These are phyloP conservation scores for Fusarium sp. DNA, from an alignment of 2,329 filamentous ascomycete species.

Conservation along the genomic window DNA sequence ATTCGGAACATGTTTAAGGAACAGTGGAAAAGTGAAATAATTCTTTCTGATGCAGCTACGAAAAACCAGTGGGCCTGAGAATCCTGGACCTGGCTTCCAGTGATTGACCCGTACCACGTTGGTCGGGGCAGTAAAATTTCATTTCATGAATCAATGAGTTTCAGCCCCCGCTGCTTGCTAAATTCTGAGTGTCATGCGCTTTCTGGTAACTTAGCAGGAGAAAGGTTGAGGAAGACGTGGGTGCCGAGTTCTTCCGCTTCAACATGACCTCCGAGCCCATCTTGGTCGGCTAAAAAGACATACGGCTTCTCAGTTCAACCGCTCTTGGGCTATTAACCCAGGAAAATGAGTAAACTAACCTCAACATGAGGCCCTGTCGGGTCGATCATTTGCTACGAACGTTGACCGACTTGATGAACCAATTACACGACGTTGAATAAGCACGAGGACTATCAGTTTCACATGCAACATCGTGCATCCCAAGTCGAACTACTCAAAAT, in stretches of 20 bases:
- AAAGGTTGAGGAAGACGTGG: neutral
- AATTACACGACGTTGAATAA: neutral
- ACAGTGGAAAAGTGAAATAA: neutral
- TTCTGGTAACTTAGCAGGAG: neutral
- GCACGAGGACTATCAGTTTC: neutral
- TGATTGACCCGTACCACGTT: neutral
- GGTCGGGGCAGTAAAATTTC: neutral
- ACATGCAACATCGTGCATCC: neutral
- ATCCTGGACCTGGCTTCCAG: neutral
- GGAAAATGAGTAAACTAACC: neutral
- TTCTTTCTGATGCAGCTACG: neutral
- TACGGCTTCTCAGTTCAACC: neutral
- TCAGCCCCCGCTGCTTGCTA: neutral
- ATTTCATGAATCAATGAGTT: neutral
- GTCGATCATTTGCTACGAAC: neutral
- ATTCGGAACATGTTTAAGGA: neutral
- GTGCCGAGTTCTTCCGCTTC: neutral
- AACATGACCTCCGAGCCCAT: neutral
- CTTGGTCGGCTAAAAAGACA: neutral
- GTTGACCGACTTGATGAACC: neutral
- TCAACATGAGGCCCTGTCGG: neutral
- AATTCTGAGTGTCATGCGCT: neutral
- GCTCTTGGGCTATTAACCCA: neutral
- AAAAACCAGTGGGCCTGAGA: neutral
- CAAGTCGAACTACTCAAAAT: neutral